Evolutionary conservation across 176 grass and related monocot genomes (phyloP), one percentile per base, ranked within the genome.

Genomic region (Leersia perrieri): DNA sequence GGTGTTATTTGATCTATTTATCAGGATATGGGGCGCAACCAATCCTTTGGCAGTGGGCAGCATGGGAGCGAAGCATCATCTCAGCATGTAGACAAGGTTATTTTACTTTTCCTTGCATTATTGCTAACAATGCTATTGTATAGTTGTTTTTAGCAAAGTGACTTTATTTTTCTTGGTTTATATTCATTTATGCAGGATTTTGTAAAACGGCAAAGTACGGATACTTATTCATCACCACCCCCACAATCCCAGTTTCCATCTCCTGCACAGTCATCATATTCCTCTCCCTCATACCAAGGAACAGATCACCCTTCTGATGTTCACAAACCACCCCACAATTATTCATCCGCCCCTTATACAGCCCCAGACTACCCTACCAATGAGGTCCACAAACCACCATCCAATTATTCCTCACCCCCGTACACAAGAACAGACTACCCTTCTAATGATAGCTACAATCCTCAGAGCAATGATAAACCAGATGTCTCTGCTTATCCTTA

Each of bases 401-500:
- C 92, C 63, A 85, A 72, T 68, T 91, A 82, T 68, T 91, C 86
- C 31, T 74, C 88, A 84, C 75, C 90, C 6, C 84, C 87, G 3
- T 95, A 93, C 83, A 84, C 88, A 14, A 80, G 74, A 58, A 85
- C 71, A 63, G 87, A 85, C 20, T 75, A 88, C 16, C 78, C 81
- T 66, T 84, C 88, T 10, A 84, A 26, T 58, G 92, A 93, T 40
- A 68, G 78, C 53, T 86, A 92, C 68, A 90, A 90, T 60, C 67
- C 66, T 15, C 74, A 69, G 33, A 53, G 55, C 42, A 82, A 80
- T 12, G 77, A 88, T 34, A 82, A 67, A 28, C 68, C 85, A 61
- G 96, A 99, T 40, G 44, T 86, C 55, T 71, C 91, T 12, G 40
- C 78, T 77, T 99, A 94, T 64, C 39, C 84, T 72, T 87, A 91